These are phyloP conservation scores for Globisporangium recalcitrans DNA, from an alignment of 352 stramenopile genomes.

Conservation along the genomic window DNA sequence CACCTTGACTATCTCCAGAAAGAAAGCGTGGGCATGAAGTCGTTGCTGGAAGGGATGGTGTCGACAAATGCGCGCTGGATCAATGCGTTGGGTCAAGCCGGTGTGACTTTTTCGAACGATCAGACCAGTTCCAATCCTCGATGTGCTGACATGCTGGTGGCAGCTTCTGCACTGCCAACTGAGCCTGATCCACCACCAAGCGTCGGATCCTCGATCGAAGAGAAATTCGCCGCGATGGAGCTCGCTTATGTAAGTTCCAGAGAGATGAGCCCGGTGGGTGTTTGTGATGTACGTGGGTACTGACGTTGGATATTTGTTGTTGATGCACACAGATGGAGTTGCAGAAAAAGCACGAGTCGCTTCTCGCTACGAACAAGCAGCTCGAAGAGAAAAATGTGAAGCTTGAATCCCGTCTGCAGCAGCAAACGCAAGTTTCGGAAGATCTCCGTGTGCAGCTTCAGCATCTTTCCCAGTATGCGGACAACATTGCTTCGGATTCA, in stretches of 20 bases:
- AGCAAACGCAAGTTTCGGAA: slow-evolving; percentile 57
- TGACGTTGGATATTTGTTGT: neutral
- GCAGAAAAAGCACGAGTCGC: slow-evolving; percentile 46
- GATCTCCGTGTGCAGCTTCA: slow-evolving; percentile 63
- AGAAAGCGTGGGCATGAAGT: slow-evolving; percentile 66
- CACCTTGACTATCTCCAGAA: slow-evolving; percentile 66
- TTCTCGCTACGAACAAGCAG: slow-evolving; percentile 38
- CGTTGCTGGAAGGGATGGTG: slow-evolving; percentile 59
- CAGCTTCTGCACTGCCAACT: slow-evolving; percentile 17
- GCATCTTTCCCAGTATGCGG: slow-evolving; percentile 66
- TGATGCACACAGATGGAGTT: slow-evolving; percentile 31
- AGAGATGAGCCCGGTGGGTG: neutral
- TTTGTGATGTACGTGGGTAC: neutral
- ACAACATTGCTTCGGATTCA: slow-evolving; percentile 57
- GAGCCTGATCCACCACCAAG: slow-evolving; percentile 16
- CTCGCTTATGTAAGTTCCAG: slow-evolving; percentile 27
- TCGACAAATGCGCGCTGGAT: slow-evolving; percentile 73
- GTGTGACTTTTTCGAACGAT: slow-evolving; percentile 19
- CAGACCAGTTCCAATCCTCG: neutral
- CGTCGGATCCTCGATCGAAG: slow-evolving; percentile 27
- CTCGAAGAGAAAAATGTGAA: slow-evolving; percentile 57
- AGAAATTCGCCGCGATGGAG: slow-evolving; percentile 46
- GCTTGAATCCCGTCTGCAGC: slow-evolving; percentile 57
- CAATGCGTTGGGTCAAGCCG: slow-evolving; percentile 32
- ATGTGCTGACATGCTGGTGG: slow-evolving; percentile 13